phyloP scores from a whole-genome alignment of 768 basidiomycete species.

The Trichaptum fuscoviolaceum region DNA sequence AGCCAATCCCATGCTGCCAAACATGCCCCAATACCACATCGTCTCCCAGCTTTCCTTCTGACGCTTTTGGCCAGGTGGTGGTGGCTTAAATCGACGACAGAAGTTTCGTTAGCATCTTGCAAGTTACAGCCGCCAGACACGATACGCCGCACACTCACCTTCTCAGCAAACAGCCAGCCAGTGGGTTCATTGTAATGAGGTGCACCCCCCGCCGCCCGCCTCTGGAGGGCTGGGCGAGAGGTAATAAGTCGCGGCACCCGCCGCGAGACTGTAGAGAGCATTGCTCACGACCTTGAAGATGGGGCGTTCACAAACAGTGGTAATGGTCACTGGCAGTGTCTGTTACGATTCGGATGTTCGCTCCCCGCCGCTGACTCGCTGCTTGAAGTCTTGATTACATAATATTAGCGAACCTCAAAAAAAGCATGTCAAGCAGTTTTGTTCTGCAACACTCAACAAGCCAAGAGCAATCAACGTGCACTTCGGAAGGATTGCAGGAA shows the following conservation, averaged over 20 bases:
- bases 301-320: no score
- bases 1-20: slow-evolving; percentile 76
- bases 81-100: slow-evolving; percentile 44
- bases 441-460: no score
- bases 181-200: slow-evolving; percentile 77
- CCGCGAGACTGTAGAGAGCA: background rate
- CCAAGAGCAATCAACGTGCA: no score
- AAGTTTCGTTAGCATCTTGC: slow-evolving; percentile 11
- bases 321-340: no score
- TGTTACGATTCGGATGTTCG: no score
- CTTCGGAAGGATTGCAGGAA: no score
- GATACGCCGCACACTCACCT: slow-evolving; percentile 43
- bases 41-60: slow-evolving; percentile 89
- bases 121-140: background rate
- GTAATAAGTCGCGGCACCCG: background rate
- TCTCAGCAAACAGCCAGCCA: slow-evolving; percentile 85
- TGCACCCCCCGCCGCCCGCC: background rate
- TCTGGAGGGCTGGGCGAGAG: background rate
- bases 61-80: slow-evolving; percentile 75
- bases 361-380: no score
- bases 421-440: no score
- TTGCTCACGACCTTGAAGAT: background rate
- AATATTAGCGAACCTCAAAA: background rate
- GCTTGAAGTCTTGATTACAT: background rate
- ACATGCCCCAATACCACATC: slow-evolving; percentile 89